Base-by-base conservation (phyloP, 768 basidiomycete genomes). In the Pleurotus eryngii region DNA sequence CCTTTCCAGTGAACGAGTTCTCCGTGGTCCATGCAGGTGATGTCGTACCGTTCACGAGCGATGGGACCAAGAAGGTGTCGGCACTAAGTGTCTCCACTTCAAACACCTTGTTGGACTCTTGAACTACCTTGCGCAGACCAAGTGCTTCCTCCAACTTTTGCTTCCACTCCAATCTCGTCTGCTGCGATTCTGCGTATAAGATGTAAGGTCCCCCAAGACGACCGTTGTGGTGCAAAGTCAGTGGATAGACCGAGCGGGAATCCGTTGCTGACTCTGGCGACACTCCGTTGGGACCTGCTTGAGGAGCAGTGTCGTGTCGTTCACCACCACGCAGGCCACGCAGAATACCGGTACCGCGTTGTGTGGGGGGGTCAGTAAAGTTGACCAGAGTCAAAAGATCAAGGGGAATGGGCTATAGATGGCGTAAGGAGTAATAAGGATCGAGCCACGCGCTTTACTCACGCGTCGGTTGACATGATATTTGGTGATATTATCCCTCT, bases 31-130 rank as follows among this genome's bases (percentile, higher is more conserved):
- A 93, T 8, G 86, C 75, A 3, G 87, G 81, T 4, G 78, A 68
- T 15, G 73, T 60, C 5, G 68, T 66, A 12, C 76, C 77, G 35
- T 77, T 74, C 43, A 80, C 73, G 57, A 87, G 74, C 1, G 87
- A 81, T 0, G 92, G 90, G 18, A 92, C 82, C 47, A 89, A 72
- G 78, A 97, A 97, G 0, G 92, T 95, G 64, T 95, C 92, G 17
- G 84, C 78, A 67, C 93, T 95, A 55, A 97, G 77, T 2, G 90
- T 91, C 66, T 92, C 91, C 57, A 95, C 82, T 73, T 98, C 95
- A 63, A 98, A 97, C 15, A 92, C 92, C 76, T 93, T 94, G 71
- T 93, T 95, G 22, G 90, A 89, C 67, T 98, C 95, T 67, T 95
- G 90, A 26, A 95, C 92, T 35, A 89, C 86, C 64, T 83, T 87